Evolutionary conservation across 2,329 filamentous ascomycete genomes (phyloP).

Genomic region (Botrytis galanthina): DNA sequence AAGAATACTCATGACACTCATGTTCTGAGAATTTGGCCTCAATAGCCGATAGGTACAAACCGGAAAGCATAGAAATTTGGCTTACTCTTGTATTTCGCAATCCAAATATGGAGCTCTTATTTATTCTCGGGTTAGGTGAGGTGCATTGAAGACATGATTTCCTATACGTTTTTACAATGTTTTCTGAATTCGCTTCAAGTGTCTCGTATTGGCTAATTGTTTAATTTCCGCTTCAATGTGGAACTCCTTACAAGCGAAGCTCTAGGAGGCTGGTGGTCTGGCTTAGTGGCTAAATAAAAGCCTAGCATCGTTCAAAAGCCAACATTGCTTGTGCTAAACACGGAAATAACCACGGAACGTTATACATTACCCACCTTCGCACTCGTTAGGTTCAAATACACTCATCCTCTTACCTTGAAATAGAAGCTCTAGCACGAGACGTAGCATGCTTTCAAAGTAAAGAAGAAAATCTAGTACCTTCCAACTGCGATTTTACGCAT

Average conservation of each 20-base stretch:
- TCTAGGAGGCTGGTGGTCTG: background rate
- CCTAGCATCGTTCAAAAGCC: background rate
- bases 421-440: background rate
- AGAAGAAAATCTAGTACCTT: background rate
- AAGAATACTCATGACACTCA: background rate
- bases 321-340: background rate
- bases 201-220: background rate
- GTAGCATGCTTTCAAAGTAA: background rate
- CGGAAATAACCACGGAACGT: too few species aligned
- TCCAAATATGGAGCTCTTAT: too few species aligned
- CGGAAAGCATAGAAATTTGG: background rate
- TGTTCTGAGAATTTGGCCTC: background rate
- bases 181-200: background rate
- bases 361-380: background rate
- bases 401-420: background rate
- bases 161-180: background rate
- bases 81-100: too few species aligned
- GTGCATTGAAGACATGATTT: background rate
- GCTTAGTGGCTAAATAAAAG: background rate
- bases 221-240: background rate
- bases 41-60: background rate
- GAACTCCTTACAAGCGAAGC: background rate
- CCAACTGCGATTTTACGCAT: background rate
- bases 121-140: too few species aligned
- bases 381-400: background rate